phyloP scores from a whole-genome alignment of 2,329 filamentous ascomycete species.

The Nigrograna mackinnonii region DNA sequence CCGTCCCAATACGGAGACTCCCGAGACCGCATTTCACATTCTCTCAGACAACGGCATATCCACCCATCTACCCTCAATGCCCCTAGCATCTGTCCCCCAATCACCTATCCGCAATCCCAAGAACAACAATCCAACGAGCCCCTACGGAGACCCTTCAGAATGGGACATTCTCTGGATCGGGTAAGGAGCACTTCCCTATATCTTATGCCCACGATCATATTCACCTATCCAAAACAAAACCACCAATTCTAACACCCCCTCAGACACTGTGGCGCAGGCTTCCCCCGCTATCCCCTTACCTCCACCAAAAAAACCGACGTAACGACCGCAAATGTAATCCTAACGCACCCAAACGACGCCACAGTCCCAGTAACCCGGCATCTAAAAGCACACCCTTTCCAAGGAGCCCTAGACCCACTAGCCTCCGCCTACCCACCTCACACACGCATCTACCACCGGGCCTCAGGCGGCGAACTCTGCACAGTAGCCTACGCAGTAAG shows the following conservation, averaged over 20 bases:
- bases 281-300: slow-evolving; percentile 20
- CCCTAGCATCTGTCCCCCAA: slow-evolving; percentile 15
- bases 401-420: slow-evolving; percentile 26
- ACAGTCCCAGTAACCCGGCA: slow-evolving; percentile 24
- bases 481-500: slow-evolving; percentile 32
- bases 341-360: slow-evolving; percentile 23
- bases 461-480: slow-evolving; percentile 29
- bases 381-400: slow-evolving; percentile 36
- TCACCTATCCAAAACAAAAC: too few relatives aligned
- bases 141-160: slow-evolving; percentile 34
- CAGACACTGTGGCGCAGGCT: slow-evolving; percentile 32
- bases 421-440: slow-evolving; percentile 25
- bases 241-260: too few relatives aligned
- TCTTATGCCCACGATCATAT: too few relatives aligned
- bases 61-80: slow-evolving; percentile 21
- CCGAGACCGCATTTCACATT: slow-evolving; percentile 24
- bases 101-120: slow-evolving; percentile 9
- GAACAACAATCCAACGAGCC: slow-evolving; percentile 23
- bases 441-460: slow-evolving; percentile 31
- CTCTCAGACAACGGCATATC: slow-evolving; percentile 25
- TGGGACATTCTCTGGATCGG: slow-evolving; percentile 49
- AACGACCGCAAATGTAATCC: slow-evolving; percentile 18
- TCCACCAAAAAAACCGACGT: slow-evolving; percentile 11
- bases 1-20: slow-evolving; percentile 24
- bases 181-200: too few relatives aligned